Conservation (phyloP, 495 filamentous ascomycete genomes). For the Hypoxylon fuscum region DNA sequence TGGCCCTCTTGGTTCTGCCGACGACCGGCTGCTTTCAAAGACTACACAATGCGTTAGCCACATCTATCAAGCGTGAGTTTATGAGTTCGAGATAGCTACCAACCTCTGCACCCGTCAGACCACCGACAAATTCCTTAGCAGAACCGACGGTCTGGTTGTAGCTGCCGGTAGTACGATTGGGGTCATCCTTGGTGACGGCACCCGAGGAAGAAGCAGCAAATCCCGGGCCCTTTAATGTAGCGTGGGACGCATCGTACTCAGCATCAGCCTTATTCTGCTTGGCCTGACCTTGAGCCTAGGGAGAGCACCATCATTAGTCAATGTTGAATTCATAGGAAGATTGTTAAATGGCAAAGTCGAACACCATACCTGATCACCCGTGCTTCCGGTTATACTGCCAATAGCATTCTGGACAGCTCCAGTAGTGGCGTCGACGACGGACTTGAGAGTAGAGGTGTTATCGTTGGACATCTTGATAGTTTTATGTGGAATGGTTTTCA, state of each 20-base stretch:
- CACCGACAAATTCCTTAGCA: slow-evolving; percentile 83
- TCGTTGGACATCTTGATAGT: slow-evolving; percentile 67
- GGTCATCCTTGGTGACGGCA: slow-evolving; percentile 74
- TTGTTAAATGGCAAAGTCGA: not conserved
- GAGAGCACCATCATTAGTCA: slow-evolving; percentile 17
- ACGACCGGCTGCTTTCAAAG: slow-evolving; percentile 74
- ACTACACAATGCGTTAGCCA: slow-evolving; percentile 41
- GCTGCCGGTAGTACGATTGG: slow-evolving; percentile 72
- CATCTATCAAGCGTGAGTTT: no score
- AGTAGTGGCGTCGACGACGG: slow-evolving; percentile 80
- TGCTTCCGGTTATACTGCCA: slow-evolving; percentile 78
- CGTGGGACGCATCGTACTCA: slow-evolving; percentile 75
- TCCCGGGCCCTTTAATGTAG: slow-evolving; percentile 74
- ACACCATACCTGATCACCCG: slow-evolving; percentile 66
- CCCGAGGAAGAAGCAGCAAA: slow-evolving; percentile 74
- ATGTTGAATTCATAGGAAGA: not conserved
- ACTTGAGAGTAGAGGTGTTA: slow-evolving; percentile 81
- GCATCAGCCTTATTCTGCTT: slow-evolving; percentile 68
- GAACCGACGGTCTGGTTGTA: slow-evolving; percentile 91
- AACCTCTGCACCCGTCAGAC: slow-evolving; percentile 76
- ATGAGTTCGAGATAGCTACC: slow-evolving; percentile 12
- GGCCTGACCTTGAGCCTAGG: slow-evolving; percentile 60
- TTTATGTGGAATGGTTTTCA: not conserved
- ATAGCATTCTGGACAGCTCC: slow-evolving; percentile 76
- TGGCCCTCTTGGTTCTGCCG: slow-evolving; percentile 85